Base-by-base conservation (phyloP, 2,329 filamentous ascomycete genomes). In the Sordariomycetes sp. region DNA sequence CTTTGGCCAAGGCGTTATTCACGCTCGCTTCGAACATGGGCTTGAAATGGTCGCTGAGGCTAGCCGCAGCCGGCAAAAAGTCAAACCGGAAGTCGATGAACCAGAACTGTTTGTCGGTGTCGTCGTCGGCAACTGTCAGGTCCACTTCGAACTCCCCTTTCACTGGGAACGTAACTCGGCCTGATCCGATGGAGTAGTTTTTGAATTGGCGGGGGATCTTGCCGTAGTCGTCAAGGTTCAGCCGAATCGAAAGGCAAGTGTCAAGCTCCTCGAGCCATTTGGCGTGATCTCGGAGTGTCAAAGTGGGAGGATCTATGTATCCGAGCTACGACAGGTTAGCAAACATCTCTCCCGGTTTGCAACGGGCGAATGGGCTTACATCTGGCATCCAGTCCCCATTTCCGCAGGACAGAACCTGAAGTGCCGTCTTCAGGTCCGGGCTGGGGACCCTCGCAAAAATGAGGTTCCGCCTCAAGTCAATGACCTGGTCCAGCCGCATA, bases 1-100 rank as follows among this genome's bases (percentile, higher is more conserved):
- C 83, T 53, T 79, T 79, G 51, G 77, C 77, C 14, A 99, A 79
- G 7, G 82, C 76, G 18, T 81, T 78, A 68, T 99, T 97, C 40
- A 90, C 79, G 61, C 82, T 85, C 20, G 70, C 71, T 68, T 96
- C 90, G 34, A 97, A 73, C 52, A 95, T 72, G 3, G 75, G 74
- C 32, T 87, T 82, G 0, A 95, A 72, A 3, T 75, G 74, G 28
- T 87, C 82, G 0, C 87, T 78, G 8, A 95, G 66, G 54, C 76
- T 74, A 14, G 71, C 72, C 0, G 88, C 79, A 0, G 85, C 79
- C 1, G 93, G 93, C 10, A 76, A 79, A 69, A 96, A 99, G 16
- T 85, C 75, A 64, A 96, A 91, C 60, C 92, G 84, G 65, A 97
- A 85, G 69, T 97, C 92, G 61, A 97, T 89, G 68, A 97, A 96